Percentiles rank a stretch among this genome's conserved stretches.
Conservation (phyloP, 2,329 filamentous ascomycete species). For the Didymella glomerata region DNA sequence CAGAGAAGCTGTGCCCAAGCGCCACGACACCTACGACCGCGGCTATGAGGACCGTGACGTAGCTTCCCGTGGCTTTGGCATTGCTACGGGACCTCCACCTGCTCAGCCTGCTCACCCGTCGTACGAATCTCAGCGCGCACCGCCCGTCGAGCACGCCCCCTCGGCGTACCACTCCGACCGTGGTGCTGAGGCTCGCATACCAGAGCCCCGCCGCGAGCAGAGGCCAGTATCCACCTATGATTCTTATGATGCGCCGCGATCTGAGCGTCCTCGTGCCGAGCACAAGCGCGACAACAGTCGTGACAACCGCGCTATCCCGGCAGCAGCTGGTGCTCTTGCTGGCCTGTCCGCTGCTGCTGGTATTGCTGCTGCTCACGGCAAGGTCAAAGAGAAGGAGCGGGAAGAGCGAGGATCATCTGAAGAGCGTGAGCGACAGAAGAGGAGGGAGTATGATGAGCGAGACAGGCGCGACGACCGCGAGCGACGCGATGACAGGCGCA, state of each 20-base stretch:
- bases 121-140: constrained; percentile 22
- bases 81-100: constrained; percentile 36
- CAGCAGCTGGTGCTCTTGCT: constrained; percentile 43
- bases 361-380: constrained; percentile 39
- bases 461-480: constrained; percentile 49
- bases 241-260: constrained; percentile 41
- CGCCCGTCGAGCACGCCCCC: constrained; percentile 31
- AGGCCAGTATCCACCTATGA: constrained; percentile 21
- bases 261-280: constrained; percentile 26
- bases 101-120: constrained; percentile 17
- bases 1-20: constrained; percentile 52
- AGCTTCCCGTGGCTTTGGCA: constrained; percentile 58
- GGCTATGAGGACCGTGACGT: constrained; percentile 55
- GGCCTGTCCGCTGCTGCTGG: constrained; percentile 39
- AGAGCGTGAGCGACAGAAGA: constrained; percentile 41
- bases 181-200: constrained; percentile 42
- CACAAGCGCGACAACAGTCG: constrained; percentile 41
- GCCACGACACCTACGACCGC: constrained; percentile 42
- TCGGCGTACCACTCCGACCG: constrained; percentile 21
- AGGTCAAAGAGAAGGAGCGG: constrained; percentile 44
- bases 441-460: constrained; percentile 41
- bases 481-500: constrained; percentile 40
- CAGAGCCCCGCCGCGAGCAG: constrained; percentile 35
- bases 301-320: constrained; percentile 33
- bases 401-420: constrained; percentile 18